A percentile compares a stretch with the other conserved stretches of the same genome.
Conservation (phyloP, 139 green algal species). For the Gonium pectorale region DNA sequence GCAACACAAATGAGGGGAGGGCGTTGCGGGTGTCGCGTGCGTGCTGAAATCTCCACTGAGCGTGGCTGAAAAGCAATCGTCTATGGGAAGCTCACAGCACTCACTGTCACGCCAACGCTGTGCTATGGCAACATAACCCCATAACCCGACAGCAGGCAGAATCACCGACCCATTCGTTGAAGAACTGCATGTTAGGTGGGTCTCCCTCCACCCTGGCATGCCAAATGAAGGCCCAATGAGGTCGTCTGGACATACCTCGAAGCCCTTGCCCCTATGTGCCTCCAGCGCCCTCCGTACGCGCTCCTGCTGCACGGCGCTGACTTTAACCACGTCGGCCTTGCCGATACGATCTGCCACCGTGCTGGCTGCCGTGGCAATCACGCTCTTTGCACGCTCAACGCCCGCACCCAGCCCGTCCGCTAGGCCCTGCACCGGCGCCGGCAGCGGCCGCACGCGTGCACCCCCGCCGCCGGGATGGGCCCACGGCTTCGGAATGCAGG, state of each 20-base stretch:
- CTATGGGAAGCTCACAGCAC: too few relatives aligned
- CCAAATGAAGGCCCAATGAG: background rate
- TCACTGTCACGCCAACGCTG: too few relatives aligned
- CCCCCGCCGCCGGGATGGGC: background rate
- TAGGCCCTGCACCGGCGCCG: slow-evolving; percentile 7
- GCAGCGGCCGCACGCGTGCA: background rate
- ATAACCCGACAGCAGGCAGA: too few relatives aligned
- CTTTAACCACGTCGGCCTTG: background rate
- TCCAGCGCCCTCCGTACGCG: background rate
- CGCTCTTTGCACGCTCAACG: slow-evolving; percentile 1
- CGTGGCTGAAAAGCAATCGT: too few relatives aligned
- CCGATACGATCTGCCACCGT: background rate
- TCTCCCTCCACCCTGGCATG: too few relatives aligned
- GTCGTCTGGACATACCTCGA: background rate
- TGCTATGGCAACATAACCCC: too few relatives aligned
- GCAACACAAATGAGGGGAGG: too few relatives aligned
- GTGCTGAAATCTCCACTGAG: too few relatives aligned
- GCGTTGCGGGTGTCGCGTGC: too few relatives aligned
- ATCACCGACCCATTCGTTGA: too few relatives aligned
- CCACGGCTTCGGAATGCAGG: slow-evolving; percentile 37
- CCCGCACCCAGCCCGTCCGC: background rate
- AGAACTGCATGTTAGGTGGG: too few relatives aligned
- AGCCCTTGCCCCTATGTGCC: slow-evolving; percentile 12
- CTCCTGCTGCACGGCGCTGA: slow-evolving; percentile 2
- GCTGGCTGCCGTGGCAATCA: background rate